These are phyloP conservation scores for Gossypium gossypioides DNA, from an alignment of 441 rosid genomes.

Conservation along the genomic window DNA sequence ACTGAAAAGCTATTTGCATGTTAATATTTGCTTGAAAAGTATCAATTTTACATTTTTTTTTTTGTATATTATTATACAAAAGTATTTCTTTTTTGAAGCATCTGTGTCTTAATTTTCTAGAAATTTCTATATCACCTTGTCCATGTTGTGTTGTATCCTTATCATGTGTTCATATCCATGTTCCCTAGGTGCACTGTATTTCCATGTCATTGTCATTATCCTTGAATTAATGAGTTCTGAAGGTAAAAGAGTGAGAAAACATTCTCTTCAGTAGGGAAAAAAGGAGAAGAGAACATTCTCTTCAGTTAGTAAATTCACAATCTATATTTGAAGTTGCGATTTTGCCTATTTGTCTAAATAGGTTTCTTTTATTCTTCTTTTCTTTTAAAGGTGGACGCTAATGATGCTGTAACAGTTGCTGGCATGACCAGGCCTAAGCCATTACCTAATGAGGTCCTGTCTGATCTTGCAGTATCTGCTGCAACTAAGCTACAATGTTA, in stretches of 20 bases:
- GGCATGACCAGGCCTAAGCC: constrained; percentile 77
- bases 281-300: not conserved
- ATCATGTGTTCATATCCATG: not conserved
- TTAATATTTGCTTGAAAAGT: not conserved
- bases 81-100: not conserved
- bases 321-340: not conserved
- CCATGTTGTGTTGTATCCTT: not conserved
- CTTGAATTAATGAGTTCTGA: constrained; percentile 1
- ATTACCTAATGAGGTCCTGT: constrained; percentile 54
- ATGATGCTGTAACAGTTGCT: constrained; percentile 82
- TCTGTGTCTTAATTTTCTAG: not conserved
- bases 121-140: not conserved
- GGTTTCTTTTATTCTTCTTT: not conserved
- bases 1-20: not conserved
- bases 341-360: not conserved
- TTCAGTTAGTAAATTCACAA: not conserved
- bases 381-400: constrained; percentile 59
- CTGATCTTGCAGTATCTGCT: constrained; percentile 75
- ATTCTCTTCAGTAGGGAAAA: not conserved
- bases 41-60: not conserved
- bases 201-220: not conserved
- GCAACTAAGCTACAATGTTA: constrained; percentile 85
- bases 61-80: too few species aligned
- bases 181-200: not conserved
- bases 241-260: not conserved